Evolutionary conservation across 2,329 filamentous ascomycete genomes (phyloP).

Genomic region (Ascochyta pisi): DNA sequence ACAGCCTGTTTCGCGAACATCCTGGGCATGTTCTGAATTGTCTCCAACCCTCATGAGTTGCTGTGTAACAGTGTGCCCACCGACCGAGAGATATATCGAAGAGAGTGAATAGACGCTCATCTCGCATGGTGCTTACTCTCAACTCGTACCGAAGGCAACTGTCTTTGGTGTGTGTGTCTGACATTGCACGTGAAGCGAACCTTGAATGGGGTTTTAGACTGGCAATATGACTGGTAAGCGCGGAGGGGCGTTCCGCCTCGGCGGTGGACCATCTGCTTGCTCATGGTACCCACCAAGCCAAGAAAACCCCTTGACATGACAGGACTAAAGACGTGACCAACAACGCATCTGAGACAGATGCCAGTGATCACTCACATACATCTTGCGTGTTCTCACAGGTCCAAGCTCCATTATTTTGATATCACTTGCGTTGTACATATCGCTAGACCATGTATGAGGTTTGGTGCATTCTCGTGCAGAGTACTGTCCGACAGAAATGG

Average conservation of each 20-base stretch:
- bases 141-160: not conserved
- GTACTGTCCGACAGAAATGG: constrained; percentile 1
- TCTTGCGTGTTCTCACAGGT: constrained; percentile 3
- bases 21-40: constrained; percentile 16
- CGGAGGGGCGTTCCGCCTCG: constrained; percentile 32
- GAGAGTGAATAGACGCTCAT: constrained; percentile 6
- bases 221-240: constrained; percentile 38
- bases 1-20: constrained; percentile 33
- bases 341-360: constrained; percentile 30
- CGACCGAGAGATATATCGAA: constrained; percentile 27
- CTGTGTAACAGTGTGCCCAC: constrained; percentile 23
- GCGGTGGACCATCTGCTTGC: constrained; percentile 3
- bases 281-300: constrained; percentile 1
- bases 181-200: constrained; percentile 26
- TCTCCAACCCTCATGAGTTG: not conserved
- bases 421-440: constrained; percentile 7
- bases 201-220: constrained; percentile 14
- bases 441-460: constrained; percentile 26
- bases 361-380: not conserved
- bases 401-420: not conserved
- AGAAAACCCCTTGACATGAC: constrained; percentile 8
- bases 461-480: constrained; percentile 2
- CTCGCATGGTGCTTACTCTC: not conserved
- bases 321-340: constrained; percentile 8
- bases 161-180: constrained; percentile 10